phyloP scores from a whole-genome alignment of 495 filamentous ascomycete species.

The Aspergillus ostianus region DNA sequence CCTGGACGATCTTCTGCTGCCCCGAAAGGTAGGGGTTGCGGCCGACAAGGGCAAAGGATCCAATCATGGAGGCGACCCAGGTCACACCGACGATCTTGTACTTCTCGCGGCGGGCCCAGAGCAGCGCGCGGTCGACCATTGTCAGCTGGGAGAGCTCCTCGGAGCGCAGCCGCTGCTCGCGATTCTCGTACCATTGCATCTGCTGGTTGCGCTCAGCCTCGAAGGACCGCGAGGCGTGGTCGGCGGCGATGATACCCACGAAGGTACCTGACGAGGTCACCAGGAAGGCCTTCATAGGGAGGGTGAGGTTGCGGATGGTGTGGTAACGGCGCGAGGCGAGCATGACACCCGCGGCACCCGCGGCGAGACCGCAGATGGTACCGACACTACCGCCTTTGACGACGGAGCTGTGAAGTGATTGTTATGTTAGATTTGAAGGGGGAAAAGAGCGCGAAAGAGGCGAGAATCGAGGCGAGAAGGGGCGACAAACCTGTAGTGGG shows the following conservation, averaged over 20 bases:
- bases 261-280: conserved; percentile 82
- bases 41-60: conserved; percentile 72
- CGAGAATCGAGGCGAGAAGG: background rate
- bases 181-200: conserved; percentile 63
- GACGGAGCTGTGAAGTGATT: conserved; percentile 51
- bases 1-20: conserved; percentile 93
- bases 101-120: conserved; percentile 72
- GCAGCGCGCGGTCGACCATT: conserved; percentile 51
- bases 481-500: conserved; percentile 55
- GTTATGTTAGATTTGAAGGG: conserved; percentile 6
- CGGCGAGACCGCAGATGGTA: conserved; percentile 58
- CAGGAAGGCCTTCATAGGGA: conserved; percentile 89
- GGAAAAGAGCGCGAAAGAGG: conserved; percentile 4
- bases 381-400: conserved; percentile 77
- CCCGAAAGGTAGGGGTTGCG: conserved; percentile 73
- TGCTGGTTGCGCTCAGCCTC: conserved; percentile 67
- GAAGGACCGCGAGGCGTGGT: conserved; percentile 71
- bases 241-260: conserved; percentile 79
- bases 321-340: conserved; percentile 62
- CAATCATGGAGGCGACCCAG: conserved; percentile 81
- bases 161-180: conserved; percentile 50
- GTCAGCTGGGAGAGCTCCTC: conserved; percentile 50
- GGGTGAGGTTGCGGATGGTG: conserved; percentile 72
- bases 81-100: conserved; percentile 84
- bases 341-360: conserved; percentile 63